Base-by-base conservation (phyloP, 345 rosid species). In the Kernera saxatilis region DNA sequence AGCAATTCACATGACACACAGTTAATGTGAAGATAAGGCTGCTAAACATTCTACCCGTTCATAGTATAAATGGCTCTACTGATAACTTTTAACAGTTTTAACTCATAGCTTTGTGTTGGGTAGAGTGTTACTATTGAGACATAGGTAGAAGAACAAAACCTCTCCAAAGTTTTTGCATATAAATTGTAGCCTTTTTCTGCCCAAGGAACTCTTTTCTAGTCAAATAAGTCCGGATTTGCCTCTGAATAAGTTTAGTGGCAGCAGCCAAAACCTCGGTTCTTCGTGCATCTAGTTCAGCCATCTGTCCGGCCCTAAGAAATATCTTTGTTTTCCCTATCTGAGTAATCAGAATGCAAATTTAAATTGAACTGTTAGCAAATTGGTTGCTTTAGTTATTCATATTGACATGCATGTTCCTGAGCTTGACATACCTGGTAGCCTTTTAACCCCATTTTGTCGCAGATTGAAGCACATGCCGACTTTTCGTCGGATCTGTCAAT, bases 241-340 rank as follows among this genome's bases (percentile, higher is more conserved):
- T 76, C 75, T 86, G 91, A 60, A 86, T 82, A 36, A 37, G 73
- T 71, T 64, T 81, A 21, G 84, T 79, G 45, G 88, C 84, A 74
- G 51, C 75, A 17, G 85, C 82, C 66, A 86, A 78, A 55, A 86
- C 80, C 76, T 86, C 88, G n/a, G 78, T 77, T 80, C 88, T 84
- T 67, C 85, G 60, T 27, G 90, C 87, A 79, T 86, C 90, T 64
- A 86, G 77, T 67, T 86, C 90, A 37, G 91, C 91, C 91, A 86
- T 84, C 78, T 86, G 91, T 46, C 88, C 91, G 1, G 91, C 91
- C 61, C 91, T 84, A 56, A 86, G 85, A 78, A 86, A 86, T 71
- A 84, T 84, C 71, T 86, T 84, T 52, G 85, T 68, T 74, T 82
- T 86, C 69, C 91, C 91, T 56, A 86, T 86, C 91, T 86, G 81